Evolutionary conservation across 2,329 filamentous ascomycete genomes (phyloP).

Genomic region (Colletotrichum sp.): DNA sequence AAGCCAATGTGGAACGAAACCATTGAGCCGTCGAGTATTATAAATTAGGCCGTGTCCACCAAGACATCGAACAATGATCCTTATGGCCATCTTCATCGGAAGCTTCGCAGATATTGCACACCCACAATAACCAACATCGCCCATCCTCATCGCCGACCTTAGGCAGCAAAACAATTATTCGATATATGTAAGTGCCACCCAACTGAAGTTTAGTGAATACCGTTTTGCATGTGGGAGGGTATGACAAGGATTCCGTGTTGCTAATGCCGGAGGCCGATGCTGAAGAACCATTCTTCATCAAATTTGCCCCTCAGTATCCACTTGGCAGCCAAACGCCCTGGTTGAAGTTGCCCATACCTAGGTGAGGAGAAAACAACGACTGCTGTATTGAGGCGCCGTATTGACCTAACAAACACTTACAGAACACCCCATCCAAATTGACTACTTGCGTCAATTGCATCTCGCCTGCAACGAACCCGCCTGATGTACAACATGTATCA

Average conservation of each 20-base stretch:
- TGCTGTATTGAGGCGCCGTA: too few species aligned
- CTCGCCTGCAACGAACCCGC: fast-evolving
- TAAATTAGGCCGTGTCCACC: not conserved
- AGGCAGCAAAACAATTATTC: too few species aligned
- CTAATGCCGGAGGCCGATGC: not conserved
- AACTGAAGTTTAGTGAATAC: too few species aligned
- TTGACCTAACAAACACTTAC: not conserved
- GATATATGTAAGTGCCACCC: too few species aligned
- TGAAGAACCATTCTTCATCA: not conserved
- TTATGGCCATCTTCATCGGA: not conserved
- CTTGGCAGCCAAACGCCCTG: not conserved
- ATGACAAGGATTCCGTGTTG: not conserved
- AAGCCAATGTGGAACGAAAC: not conserved
- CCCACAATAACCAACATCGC: not conserved
- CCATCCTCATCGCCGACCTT: not conserved
- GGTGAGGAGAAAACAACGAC: too few species aligned
- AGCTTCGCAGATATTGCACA: not conserved
- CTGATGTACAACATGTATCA: not conserved
- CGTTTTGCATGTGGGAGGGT: not conserved
- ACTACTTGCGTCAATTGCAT: not conserved
- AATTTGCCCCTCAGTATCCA: not conserved
- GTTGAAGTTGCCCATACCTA: not conserved
- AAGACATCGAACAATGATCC: not conserved
- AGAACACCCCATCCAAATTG: not conserved
- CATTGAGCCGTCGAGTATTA: too few species aligned